Conservation (phyloP, 78 protist genomes). For the Bodo saltans region DNA sequence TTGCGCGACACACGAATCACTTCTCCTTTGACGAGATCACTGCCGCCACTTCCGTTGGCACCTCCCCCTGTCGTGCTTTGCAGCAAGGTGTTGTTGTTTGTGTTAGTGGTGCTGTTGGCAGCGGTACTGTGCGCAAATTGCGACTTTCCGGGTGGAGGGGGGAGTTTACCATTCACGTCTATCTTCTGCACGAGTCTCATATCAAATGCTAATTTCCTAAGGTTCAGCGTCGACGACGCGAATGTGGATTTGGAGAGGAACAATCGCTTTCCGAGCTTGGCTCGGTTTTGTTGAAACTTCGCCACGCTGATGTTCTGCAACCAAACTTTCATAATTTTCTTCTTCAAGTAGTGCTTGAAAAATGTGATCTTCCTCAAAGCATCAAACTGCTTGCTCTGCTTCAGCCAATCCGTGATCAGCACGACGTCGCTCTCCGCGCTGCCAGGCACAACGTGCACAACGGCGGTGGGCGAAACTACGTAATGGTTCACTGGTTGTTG, state of each 20-base stretch:
- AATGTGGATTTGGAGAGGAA: conserved; percentile 40
- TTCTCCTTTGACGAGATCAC: neutral
- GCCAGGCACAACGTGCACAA: conserved; percentile 56
- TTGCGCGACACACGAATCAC: neutral
- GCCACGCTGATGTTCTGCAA: conserved; percentile 33
- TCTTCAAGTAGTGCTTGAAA: conserved; percentile 35
- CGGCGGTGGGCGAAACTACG: conserved; percentile 48
- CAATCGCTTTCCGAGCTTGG: neutral
- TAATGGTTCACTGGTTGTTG: conserved; percentile 44
- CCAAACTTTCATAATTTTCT: conserved; percentile 44
- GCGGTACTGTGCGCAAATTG: neutral
- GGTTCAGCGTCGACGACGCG: conserved; percentile 9
- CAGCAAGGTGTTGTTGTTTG: neutral
- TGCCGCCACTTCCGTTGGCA: neutral
- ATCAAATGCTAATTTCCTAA: conserved; percentile 24
- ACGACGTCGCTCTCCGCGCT: neutral
- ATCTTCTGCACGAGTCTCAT: neutral
- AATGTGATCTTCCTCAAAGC: conserved; percentile 33
- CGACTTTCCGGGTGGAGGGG: too few species aligned
- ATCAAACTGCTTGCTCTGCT: conserved; percentile 34
- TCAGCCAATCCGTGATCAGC: conserved; percentile 33
- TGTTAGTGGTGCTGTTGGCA: neutral
- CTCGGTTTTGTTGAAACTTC: conserved; percentile 19
- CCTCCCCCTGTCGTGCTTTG: neutral
- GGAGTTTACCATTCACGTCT: neutral